A percentile compares a stretch with the other conserved stretches of the same genome.
phyloP scores from a whole-genome alignment of 495 filamentous ascomycete genomes.

The Hypomontagnella submonticulosa region DNA sequence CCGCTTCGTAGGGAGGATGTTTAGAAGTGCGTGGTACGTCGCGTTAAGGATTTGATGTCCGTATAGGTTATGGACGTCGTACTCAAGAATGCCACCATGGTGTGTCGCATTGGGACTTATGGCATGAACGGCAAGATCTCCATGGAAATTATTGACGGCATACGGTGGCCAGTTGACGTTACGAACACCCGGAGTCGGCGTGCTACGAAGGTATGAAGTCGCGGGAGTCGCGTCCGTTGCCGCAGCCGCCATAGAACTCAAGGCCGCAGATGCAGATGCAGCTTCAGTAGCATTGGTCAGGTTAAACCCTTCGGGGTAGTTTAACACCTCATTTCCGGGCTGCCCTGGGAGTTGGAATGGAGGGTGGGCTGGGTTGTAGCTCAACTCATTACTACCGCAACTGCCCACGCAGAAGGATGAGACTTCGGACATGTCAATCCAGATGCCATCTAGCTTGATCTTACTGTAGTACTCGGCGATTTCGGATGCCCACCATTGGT shows the following conservation, averaged over 20 bases:
- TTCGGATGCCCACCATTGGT: constrained; percentile 78
- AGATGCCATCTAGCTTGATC: constrained; percentile 81
- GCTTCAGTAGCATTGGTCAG: constrained; percentile 77
- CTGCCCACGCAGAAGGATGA: constrained; percentile 85
- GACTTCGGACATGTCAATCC: constrained; percentile 90
- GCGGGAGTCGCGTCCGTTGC: constrained; percentile 48
- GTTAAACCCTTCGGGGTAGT: constrained; percentile 79
- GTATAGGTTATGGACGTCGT: constrained; percentile 83
- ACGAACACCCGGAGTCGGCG: constrained; percentile 74
- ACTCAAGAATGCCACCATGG: constrained; percentile 74
- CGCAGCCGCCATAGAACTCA: constrained; percentile 46
- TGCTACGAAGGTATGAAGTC: constrained; percentile 67
- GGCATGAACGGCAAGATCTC: constrained; percentile 79
- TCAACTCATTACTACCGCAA: constrained; percentile 76
- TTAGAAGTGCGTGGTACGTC: constrained; percentile 77
- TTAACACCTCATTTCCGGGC: constrained; percentile 66
- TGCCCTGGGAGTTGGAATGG: constrained; percentile 74
- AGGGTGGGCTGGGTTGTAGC: constrained; percentile 76
- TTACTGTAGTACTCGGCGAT: constrained; percentile 69
- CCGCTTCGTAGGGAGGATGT: constrained; percentile 71
- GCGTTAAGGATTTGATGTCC: constrained; percentile 83
- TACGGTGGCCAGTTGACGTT: constrained; percentile 85
- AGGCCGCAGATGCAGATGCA: constrained; percentile 62
- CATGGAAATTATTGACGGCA: constrained; percentile 80
- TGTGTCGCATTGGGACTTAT: constrained; percentile 84